Conservation (phyloP, 495 filamentous ascomycete genomes). For the Aspergillus saccharolyticus region DNA sequence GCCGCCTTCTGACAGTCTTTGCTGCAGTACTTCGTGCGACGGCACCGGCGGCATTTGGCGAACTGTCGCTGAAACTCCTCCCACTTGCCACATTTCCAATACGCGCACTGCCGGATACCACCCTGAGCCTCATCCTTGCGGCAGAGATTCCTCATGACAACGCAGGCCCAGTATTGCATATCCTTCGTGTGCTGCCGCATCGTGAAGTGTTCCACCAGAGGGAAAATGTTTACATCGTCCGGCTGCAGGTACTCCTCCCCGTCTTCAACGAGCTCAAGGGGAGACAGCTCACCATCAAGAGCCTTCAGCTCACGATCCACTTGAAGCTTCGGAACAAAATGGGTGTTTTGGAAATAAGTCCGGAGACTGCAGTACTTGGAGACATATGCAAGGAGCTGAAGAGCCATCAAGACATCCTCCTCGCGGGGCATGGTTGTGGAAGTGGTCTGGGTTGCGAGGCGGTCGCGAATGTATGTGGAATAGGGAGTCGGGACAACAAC, state of each 20-base stretch:
- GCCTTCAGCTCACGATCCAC: constrained; percentile 79
- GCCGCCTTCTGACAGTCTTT: constrained; percentile 99
- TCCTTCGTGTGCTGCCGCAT: constrained; percentile 88
- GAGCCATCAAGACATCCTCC: constrained; percentile 95
- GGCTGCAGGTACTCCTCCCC: constrained; percentile 89
- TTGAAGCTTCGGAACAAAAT: constrained; percentile 87
- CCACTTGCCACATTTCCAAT: constrained; percentile 97
- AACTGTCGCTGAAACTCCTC: constrained; percentile 94
- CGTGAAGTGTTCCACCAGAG: constrained; percentile 96
- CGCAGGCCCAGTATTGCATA: constrained; percentile 99
- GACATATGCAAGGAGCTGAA: constrained; percentile 96
- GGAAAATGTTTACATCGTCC: constrained; percentile 97
- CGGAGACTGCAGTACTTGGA: constrained; percentile 97
- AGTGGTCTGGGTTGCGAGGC: constrained; percentile 61
- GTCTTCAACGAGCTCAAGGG: constrained; percentile 51
- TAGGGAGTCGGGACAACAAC: constrained; percentile 63
- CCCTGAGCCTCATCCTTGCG: constrained; percentile 93
- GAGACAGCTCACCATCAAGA: constrained; percentile 60
- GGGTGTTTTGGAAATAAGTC: constrained; percentile 89
- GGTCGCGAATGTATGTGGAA: constrained; percentile 71
- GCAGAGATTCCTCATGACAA: constrained; percentile 98
- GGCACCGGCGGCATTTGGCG: constrained; percentile 93
- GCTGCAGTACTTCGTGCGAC: constrained; percentile 98
- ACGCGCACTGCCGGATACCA: constrained; percentile 93
- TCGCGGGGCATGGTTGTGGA: constrained; percentile 88